phyloP scores from a whole-genome alignment of 805 yeast genomes.

The Priceomyces melissophilus region DNA sequence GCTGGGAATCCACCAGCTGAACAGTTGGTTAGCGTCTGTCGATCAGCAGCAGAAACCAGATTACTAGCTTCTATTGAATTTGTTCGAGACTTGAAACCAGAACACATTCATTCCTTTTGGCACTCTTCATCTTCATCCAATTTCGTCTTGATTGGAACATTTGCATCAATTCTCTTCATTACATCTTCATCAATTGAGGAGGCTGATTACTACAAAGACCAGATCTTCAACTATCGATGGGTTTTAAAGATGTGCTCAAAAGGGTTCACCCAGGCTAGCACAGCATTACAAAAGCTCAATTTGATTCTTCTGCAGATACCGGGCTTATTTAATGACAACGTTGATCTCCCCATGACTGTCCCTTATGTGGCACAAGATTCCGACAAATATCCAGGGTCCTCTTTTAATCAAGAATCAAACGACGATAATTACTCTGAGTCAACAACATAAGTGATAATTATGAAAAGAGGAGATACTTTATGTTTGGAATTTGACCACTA shows the following conservation, averaged over 20 bases:
- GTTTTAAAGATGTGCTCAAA: slow-evolving; percentile 68
- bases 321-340: slow-evolving; percentile 47
- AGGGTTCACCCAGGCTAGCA: slow-evolving; percentile 74
- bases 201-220: slow-evolving; percentile 58
- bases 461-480: too few relatives aligned
- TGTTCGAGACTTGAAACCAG: slow-evolving; percentile 69
- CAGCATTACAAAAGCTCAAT: slow-evolving; percentile 70
- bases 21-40: slow-evolving; percentile 54
- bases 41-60: slow-evolving; percentile 82
- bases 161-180: slow-evolving; percentile 76
- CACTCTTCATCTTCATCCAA: slow-evolving; percentile 77
- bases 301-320: slow-evolving; percentile 73
- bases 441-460: too few relatives aligned
- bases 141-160: slow-evolving; percentile 79
- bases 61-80: slow-evolving; percentile 79
- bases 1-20: slow-evolving; percentile 32
- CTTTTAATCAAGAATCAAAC: too few relatives aligned
- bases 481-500: too few relatives aligned
- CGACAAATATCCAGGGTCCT: too few relatives aligned
- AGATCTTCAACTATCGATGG: slow-evolving; percentile 74
- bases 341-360: slow-evolving; percentile 33
- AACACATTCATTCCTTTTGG: slow-evolving; percentile 88
- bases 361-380: slow-evolving; percentile 22
- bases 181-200: slow-evolving; percentile 65
- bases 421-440: too few relatives aligned